These are phyloP conservation scores for Cordyceps pruinosa DNA, from an alignment of 2,329 filamentous ascomycete species.

Conservation along the genomic window DNA sequence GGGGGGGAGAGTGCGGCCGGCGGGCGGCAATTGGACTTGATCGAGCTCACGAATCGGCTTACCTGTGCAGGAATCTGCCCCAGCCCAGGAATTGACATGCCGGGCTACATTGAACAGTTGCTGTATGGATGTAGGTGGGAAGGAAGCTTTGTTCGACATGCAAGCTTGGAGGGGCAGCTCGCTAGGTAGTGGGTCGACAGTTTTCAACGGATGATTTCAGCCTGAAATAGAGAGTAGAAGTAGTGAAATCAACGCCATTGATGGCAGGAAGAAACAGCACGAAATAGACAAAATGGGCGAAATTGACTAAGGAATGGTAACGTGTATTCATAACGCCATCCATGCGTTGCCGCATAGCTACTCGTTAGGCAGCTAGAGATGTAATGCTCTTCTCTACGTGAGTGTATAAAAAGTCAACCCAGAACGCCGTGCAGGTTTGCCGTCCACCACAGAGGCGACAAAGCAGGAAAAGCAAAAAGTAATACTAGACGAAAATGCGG, in stretches of 20 bases:
- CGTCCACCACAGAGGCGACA: not conserved
- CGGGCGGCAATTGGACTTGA: not conserved
- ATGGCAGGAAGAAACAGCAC: too few species aligned
- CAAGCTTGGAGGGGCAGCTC: constrained; percentile 1
- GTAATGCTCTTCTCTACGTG: not conserved
- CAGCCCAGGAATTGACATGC: constrained; percentile 68
- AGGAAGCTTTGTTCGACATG: not conserved
- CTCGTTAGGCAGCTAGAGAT: not conserved
- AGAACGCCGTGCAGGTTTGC: not conserved
- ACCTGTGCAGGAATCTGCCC: constrained; percentile 60
- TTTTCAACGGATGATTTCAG: too few species aligned
- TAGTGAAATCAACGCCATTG: too few species aligned
- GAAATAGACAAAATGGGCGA: not conserved
- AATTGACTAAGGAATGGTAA: not conserved
- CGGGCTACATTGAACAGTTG: constrained; percentile 25
- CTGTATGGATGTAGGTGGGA: not conserved
- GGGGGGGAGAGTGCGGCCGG: not conserved
- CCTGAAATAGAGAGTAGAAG: not conserved
- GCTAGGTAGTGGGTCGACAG: not conserved
- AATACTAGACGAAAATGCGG: not conserved
- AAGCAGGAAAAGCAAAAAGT: not conserved
- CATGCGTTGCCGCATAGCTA: constrained; percentile 4
- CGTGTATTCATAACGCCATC: constrained; percentile 11
- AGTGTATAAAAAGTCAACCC: not conserved
- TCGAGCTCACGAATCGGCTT: constrained; percentile 20